Conservation (phyloP, 331 rosid species). For the Phaseolus coccineus region DNA sequence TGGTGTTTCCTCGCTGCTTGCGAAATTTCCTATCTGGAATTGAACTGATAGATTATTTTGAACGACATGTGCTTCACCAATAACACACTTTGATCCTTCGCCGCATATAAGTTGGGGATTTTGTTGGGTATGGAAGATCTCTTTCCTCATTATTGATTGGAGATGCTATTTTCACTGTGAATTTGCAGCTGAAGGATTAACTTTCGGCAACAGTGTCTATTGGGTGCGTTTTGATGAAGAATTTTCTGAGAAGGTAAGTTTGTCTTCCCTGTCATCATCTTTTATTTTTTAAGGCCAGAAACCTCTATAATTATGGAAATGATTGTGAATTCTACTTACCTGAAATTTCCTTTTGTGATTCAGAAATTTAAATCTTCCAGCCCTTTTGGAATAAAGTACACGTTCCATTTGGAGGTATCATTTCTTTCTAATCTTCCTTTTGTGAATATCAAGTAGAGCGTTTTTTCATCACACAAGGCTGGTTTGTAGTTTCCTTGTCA, state of each 20-base stretch:
- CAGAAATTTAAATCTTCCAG: slow-evolving; percentile 89
- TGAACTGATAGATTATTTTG: slow-evolving; percentile 19
- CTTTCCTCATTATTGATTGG: slow-evolving; percentile 49
- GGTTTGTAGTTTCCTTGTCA: slow-evolving; percentile 36
- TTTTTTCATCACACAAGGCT: slow-evolving; percentile 17
- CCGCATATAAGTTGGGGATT: slow-evolving; percentile 7
- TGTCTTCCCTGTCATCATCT: background rate
- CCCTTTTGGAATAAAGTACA: slow-evolving; percentile 95
- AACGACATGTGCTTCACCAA: background rate
- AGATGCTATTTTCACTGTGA: slow-evolving; percentile 49
- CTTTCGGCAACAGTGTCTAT: slow-evolving; percentile 89
- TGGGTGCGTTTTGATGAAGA: slow-evolving; percentile 94
- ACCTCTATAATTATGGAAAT: slow-evolving; percentile 1
- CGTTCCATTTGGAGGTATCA: slow-evolving; percentile 84
- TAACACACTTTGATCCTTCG: background rate
- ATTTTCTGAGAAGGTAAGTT: slow-evolving; percentile 74
- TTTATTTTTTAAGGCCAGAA: background rate
- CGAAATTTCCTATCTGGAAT: slow-evolving; percentile 24
- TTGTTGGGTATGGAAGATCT: slow-evolving; percentile 34
- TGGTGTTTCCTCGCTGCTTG: background rate
- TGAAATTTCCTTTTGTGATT: slow-evolving; percentile 41
- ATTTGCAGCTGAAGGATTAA: slow-evolving; percentile 86
- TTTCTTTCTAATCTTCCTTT: slow-evolving; percentile 26
- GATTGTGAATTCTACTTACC: slow-evolving; percentile 33
- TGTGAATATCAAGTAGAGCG: slow-evolving; percentile 3